Conservation (phyloP, 345 rosid species). For the Euphorbia pulcherrima region DNA sequence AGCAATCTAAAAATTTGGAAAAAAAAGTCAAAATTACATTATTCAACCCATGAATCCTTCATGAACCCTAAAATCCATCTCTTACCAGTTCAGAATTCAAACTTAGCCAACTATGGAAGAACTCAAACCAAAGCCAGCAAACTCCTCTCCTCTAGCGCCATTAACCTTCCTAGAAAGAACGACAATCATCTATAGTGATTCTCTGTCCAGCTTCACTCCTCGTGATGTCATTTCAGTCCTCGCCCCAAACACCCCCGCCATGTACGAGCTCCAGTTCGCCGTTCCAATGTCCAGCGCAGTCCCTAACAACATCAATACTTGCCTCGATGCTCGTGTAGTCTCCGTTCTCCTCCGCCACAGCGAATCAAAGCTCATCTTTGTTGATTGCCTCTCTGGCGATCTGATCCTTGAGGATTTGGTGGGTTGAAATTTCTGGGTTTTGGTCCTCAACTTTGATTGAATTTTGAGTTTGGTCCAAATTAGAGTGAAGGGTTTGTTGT, state of each 20-base stretch:
- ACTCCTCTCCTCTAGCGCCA: conserved; percentile 49
- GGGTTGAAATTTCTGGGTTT: too few species aligned
- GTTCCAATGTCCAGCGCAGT: too few species aligned
- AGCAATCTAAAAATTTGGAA: too few species aligned
- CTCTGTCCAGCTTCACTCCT: conserved; percentile 44
- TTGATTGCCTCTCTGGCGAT: conserved; percentile 42
- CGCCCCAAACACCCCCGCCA: conserved; percentile 64
- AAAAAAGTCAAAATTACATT: too few species aligned
- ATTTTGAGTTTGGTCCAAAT: too few species aligned
- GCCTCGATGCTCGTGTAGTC: conserved; percentile 59
- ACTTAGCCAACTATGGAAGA: conserved; percentile 21
- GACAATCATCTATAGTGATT: conserved; percentile 65
- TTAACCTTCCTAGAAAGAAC: conserved; percentile 50
- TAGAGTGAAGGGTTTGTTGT: too few species aligned
- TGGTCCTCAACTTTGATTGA: too few species aligned
- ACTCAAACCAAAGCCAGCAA: conserved; percentile 40
- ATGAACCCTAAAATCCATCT: too few species aligned
- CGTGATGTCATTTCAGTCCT: conserved; percentile 67
- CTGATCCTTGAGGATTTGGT: conserved; percentile 53
- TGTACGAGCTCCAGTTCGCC: too few species aligned
- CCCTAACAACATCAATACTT: too few species aligned
- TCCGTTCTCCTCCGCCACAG: conserved; percentile 63
- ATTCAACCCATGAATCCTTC: too few species aligned
- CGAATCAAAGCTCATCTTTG: conserved; percentile 62
- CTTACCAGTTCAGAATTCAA: too few species aligned